phyloP scores from a whole-genome alignment of 306 rosid genomes.

The Trifolium repens region DNA sequence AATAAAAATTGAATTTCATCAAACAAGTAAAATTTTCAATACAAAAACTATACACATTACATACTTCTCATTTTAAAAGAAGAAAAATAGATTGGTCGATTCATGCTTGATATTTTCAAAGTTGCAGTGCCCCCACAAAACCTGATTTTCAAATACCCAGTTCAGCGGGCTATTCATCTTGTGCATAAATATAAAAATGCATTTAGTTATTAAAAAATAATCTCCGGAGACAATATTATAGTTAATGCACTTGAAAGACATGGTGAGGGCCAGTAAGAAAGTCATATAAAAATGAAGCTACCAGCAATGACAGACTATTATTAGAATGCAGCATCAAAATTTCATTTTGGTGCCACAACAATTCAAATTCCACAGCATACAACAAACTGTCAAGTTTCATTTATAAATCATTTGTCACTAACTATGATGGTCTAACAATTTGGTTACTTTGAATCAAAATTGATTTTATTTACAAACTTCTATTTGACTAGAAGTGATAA shows the following conservation, averaged over 20 bases:
- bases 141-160: constrained; percentile 22
- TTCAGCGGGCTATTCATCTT: constrained; percentile 14
- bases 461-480: constrained; percentile 4
- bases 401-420: not conserved
- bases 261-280: not conserved
- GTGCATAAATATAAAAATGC: not conserved
- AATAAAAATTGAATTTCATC: constrained; percentile 13
- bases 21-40: constrained; percentile 3
- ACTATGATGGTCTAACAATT: not conserved
- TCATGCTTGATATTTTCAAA: constrained; percentile 37
- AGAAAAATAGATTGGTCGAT: constrained; percentile 41
- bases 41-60: not conserved
- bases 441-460: not conserved
- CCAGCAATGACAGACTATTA: constrained; percentile 1
- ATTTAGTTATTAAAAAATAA: not conserved
- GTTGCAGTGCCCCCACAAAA: constrained; percentile 18
- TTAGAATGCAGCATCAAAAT: constrained; percentile 15
- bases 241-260: not conserved
- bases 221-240: constrained; percentile 23
- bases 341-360: not conserved
- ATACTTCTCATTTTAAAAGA: constrained; percentile 20
- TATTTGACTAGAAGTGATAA: not conserved
- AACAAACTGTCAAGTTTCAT: not conserved
- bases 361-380: constrained; percentile 18
- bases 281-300: constrained; percentile 1